A percentile compares a stretch with the other conserved stretches of the same genome.
Conservation (phyloP, 257 asterid genomes). For the Linderniella brevidens region DNA sequence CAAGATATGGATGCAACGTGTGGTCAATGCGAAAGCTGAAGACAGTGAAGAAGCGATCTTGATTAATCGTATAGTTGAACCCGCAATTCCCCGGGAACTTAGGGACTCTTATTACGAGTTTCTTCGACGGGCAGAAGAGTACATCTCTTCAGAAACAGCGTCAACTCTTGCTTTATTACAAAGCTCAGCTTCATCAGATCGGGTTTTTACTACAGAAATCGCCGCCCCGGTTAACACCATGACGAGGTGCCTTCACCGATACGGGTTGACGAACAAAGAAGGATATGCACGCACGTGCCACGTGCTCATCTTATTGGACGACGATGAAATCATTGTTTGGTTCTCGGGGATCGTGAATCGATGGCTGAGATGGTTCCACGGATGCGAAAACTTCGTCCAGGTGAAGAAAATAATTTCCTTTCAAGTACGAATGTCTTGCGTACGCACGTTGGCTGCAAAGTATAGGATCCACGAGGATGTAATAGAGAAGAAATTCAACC, state of each 20-base stretch:
- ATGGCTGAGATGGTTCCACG: slow-evolving; percentile 68
- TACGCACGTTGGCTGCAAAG: slow-evolving; percentile 62
- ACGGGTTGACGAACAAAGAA: slow-evolving; percentile 49
- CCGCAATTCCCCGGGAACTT: slow-evolving; percentile 70
- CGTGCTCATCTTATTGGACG: slow-evolving; percentile 46
- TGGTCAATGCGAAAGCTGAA: slow-evolving; percentile 19
- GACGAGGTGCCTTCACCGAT: slow-evolving; percentile 51
- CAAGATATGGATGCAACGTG: slow-evolving; percentile 66
- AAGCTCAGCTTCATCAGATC: slow-evolving; percentile 16
- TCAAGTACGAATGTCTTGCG: slow-evolving; percentile 67
- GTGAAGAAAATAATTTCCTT: slow-evolving; percentile 44
- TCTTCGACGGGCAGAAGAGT: slow-evolving; percentile 46
- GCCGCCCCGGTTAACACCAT: slow-evolving; percentile 45
- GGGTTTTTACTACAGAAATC: slow-evolving; percentile 23
- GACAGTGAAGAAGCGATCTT: slow-evolving; percentile 35
- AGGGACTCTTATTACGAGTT: slow-evolving; percentile 52
- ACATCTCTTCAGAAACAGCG: slow-evolving; percentile 56
- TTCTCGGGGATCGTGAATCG: slow-evolving; percentile 61
- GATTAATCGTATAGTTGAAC: slow-evolving; percentile 49
- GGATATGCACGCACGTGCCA: slow-evolving; percentile 55
- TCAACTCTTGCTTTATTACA: slow-evolving; percentile 56
- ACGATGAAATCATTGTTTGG: slow-evolving; percentile 61
- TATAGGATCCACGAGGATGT: slow-evolving; percentile 55
- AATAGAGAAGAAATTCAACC: slow-evolving; percentile 60
- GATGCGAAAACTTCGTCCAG: slow-evolving; percentile 48